Percentiles rank a stretch among this genome's conserved stretches.
phyloP scores from a whole-genome alignment of 352 stramenopile genomes.

The Phytophthora pinifolia region DNA sequence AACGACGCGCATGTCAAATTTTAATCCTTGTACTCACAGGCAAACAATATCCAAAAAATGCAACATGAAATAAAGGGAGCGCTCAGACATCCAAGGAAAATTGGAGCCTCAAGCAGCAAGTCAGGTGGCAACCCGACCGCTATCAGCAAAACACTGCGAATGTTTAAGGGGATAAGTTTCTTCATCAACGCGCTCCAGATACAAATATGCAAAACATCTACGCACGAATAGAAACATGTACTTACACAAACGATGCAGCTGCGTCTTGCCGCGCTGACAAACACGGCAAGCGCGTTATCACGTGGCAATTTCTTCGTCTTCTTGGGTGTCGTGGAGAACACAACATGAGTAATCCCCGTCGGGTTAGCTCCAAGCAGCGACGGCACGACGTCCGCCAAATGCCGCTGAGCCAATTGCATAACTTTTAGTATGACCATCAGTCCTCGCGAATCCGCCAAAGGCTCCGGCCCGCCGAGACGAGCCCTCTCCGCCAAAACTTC shows the following conservation, averaged over 20 bases:
- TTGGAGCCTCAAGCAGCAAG: slow-evolving; percentile 57
- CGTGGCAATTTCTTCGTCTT: slow-evolving; percentile 31
- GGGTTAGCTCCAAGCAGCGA: slow-evolving; percentile 82
- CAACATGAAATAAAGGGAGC: slow-evolving; percentile 15
- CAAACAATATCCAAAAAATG: slow-evolving; percentile 4
- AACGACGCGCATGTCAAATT: slow-evolving; percentile 81
- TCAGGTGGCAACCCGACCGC: slow-evolving; percentile 60
- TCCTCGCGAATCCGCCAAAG: slow-evolving; percentile 61
- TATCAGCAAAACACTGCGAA: slow-evolving; percentile 86
- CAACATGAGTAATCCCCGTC: slow-evolving; percentile 92
- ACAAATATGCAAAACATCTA: neutral
- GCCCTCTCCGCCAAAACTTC: slow-evolving; percentile 65
- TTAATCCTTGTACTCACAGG: slow-evolving; percentile 57
- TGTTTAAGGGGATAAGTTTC: slow-evolving; percentile 37
- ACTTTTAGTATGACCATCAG: slow-evolving; percentile 92
- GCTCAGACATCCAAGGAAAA: slow-evolving; percentile 55
- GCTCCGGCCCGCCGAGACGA: slow-evolving; percentile 24
- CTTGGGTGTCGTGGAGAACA: slow-evolving; percentile 88
- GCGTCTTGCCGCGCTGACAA: slow-evolving; percentile 35
- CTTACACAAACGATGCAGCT: slow-evolving; percentile 6
- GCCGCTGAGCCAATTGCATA: slow-evolving; percentile 91
- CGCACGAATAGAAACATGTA: slow-evolving; percentile 13
- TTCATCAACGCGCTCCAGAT: slow-evolving; percentile 59
- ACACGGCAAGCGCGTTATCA: slow-evolving; percentile 22
- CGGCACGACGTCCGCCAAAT: slow-evolving; percentile 60